Base-by-base conservation (phyloP, 345 rosid genomes). In the Heritiera fomes region DNA sequence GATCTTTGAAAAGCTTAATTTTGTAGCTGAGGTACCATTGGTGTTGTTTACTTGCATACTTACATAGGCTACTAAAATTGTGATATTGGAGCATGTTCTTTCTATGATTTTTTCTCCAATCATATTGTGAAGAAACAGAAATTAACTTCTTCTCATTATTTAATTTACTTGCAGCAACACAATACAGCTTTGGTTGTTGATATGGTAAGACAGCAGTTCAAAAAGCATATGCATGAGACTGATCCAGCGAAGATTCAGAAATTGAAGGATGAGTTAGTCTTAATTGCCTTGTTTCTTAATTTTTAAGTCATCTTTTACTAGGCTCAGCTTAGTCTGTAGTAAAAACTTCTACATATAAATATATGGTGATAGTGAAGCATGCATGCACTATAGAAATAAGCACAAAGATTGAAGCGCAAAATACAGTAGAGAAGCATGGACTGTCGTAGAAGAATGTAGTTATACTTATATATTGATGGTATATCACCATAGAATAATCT, bases 171-270 rank as follows among this genome's bases (percentile, higher is more conserved):
- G 89, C 92, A 94, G 98, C 90, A 96, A 88, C 91, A 96, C 81
- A 96, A 96, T 84, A 90, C 99, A 1, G 81, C 79, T 68, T 90
- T 96, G 34, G 86, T 96, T 80, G 89, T 96, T 81, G 86, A 87
- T 63, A 87, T 91, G 89, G 95, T 96, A 68, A 91, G 98, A 78
- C 97, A 92, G 82, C 97, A 94, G 80, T 96, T 96, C 78, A 94
- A 85, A 82, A 89, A 80, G 82, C 85, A 96, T 84, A 90, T 84
- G 88, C 89, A 89, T 41, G 99, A 91, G 92, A 88, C 89, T 6
- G 97, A 96, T 86, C 93, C 95, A 3, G 93, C 89, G 80, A 94
- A 94, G 85, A 94, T 96, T 83, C 95, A 94, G 73, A 89, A 92
- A 81, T 79, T 94, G 77, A 94, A 92, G 86, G 98, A 94, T 74